Evolutionary conservation across 2,329 filamentous ascomycete genomes (phyloP), one percentile per base, ranked within the genome.

Genomic region (Cryphonectria nitschkei): DNA sequence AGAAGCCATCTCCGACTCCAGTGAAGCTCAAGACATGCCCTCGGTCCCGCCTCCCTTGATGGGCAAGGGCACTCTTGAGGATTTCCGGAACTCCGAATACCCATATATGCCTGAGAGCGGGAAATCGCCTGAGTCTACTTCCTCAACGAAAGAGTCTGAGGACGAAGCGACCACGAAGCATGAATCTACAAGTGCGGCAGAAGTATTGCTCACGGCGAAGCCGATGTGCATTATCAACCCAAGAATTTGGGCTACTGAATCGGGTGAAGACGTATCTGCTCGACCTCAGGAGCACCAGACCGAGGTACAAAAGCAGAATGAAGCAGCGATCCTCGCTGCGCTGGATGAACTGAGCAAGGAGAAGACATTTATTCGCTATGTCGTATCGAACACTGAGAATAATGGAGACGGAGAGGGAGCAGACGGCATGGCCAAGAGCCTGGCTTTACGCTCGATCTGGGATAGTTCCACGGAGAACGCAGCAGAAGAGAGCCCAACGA

Each of bases 181-280:
- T 4, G 11, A 22, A 8, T 56, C 61, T 41, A 11, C 37, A 34
- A 26, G 13, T 64, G 9, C 14, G 11, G 29, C 61, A 16, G 29
- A 7, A 6, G 22, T 41, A 41, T 5, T 4, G n/a, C 7, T 41
- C 7, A 1, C 7, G n/a, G 32, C 41, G 4, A 68, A 43, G 43
- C 67, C 39, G 8, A 67, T 73, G 19, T 32, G 52, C 4, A 69
- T 73, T 2, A 52, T 73, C 26, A 62, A 73, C n/a, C 69, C 71
- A 1, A 50, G 50, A 29, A 16, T 73, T 7, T 73, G 71, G 71
- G 66, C 41, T 34, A 68, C 61, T 19, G 19, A 26, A 3, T 2
- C 16, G 34, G 14, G 2, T 16, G 26, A 13, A 5, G 34, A 39
- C 22, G 19, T 19, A 3, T 14, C 13, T 13, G 19, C 22, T 9